Base-by-base conservation (phyloP, 2,329 filamentous ascomycete genomes). In the Raffaelea ambrosiae region DNA sequence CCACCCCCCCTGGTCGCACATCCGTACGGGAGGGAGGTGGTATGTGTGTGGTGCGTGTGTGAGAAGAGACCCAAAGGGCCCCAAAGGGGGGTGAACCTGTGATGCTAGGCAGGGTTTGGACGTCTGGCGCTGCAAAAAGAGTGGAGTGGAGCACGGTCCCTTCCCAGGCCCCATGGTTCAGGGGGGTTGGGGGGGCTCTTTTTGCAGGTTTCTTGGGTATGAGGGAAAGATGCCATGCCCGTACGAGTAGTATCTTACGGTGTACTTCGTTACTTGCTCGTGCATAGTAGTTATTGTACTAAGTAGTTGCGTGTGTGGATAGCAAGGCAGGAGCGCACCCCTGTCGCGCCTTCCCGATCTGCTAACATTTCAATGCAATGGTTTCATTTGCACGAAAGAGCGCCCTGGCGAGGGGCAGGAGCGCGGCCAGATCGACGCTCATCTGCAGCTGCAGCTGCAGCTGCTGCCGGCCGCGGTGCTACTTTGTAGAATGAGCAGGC, bases 311-410 rank as follows among this genome's bases (percentile, higher is more conserved):
- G n/a, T n/a, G n/a, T n/a, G n/a, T n/a, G n/a, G n/a, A n/a, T n/a
- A n/a, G 35, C 16, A 19, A 5, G 18, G 7, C 35, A 38, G 43
- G 44, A 31, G 44, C 48, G 49, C 43, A 40, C 47, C 51, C 51
- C 47, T 51, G 49, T 51, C 51, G 38, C 44, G 43, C 22, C 40
- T 51, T 47, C 49, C 48, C 47, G 49, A 49, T 48, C 44, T 48
- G 46, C 47, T 42, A 39, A 38, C 41, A 48, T 38, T 48, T 43
- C 36, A 51, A 40, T 51, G 29, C 49, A 35, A 38, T 38, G 42
- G 51, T 49, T 49, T 53, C 51, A 51, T 46, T 47, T 47, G 13
- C 46, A 22, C n/a, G 14, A n/a, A n/a, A n/a, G n/a, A n/a, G n/a
- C n/a, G n/a, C n/a, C n/a, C n/a, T n/a, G n/a, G n/a, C n/a, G 38